Conservation (phyloP, 169 alveolate species). For the Toxoplasma gondii region DNA sequence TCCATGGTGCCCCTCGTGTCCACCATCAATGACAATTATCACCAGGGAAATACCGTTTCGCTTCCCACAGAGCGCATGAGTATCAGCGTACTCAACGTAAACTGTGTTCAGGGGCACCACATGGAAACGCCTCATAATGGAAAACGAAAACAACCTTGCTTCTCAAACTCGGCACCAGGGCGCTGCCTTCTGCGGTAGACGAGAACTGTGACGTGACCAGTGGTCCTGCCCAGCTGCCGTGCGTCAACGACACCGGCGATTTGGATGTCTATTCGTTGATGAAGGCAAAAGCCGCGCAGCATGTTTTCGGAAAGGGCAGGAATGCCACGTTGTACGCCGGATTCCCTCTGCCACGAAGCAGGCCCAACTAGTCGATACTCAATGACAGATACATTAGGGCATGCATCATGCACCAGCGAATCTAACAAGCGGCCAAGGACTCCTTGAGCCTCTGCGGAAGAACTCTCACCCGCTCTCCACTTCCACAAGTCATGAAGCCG, state of each 20-base stretch:
- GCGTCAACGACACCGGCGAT: not conserved
- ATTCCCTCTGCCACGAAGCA: conserved; percentile 19
- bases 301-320: not conserved
- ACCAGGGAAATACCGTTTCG: too few relatives aligned
- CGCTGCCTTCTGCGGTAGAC: not conserved
- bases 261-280: not conserved
- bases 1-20: too few relatives aligned
- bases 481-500: not conserved
- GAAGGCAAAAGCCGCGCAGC: not conserved
- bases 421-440: not conserved
- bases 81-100: too few relatives aligned
- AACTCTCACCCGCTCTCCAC: not conserved
- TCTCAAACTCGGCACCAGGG: too few relatives aligned
- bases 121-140: too few relatives aligned
- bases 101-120: too few relatives aligned
- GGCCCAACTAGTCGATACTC: conserved; percentile 4
- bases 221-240: not conserved
- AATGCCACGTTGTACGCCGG: not conserved
- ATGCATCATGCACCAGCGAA: not conserved
- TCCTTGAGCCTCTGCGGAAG: not conserved
- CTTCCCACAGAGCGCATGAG: too few relatives aligned
- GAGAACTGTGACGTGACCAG: not conserved
- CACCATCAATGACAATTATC: too few relatives aligned
- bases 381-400: not conserved
- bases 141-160: too few relatives aligned